phyloP scores from a whole-genome alignment of 495 filamentous ascomycete genomes.

The Aspergillus ostianus region DNA sequence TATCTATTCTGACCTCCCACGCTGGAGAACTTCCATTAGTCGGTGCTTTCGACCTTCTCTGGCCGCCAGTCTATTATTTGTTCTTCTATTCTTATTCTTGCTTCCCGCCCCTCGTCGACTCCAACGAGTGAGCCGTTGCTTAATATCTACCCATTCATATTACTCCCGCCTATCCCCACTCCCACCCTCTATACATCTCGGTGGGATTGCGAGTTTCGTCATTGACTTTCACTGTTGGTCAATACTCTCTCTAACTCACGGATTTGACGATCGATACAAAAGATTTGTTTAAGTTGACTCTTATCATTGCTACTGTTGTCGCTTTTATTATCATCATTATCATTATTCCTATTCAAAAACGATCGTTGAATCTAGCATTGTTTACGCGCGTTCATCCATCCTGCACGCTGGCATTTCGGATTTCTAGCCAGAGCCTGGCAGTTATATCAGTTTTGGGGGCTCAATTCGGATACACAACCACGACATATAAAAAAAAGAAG shows the following conservation, averaged over 20 bases:
- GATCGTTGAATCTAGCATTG: too few species aligned
- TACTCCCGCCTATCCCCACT: neutral
- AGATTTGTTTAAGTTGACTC: neutral
- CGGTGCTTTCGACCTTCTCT: neutral
- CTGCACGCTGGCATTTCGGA: too few species aligned
- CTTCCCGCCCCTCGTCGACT: constrained; percentile 1
- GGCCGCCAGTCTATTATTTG: neutral
- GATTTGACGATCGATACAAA: neutral
- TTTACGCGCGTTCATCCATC: too few species aligned
- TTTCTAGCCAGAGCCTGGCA: too few species aligned
- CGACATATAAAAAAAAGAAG: constrained; percentile 1
- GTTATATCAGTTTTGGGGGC: neutral
- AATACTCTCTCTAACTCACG: neutral
- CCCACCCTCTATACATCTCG: neutral
- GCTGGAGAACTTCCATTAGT: neutral
- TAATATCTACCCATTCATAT: constrained; percentile 6
- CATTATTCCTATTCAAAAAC: too few species aligned
- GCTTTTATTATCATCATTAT: neutral
- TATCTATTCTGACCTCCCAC: neutral
- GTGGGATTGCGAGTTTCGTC: neutral
- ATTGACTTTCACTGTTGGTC: neutral
- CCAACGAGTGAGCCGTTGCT: constrained; percentile 4
- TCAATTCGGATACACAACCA: constrained; percentile 1
- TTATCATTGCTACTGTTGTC: neutral
- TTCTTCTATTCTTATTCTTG: neutral